Conservation (phyloP, 2,329 filamentous ascomycete genomes). For the Orbilia javanica region DNA sequence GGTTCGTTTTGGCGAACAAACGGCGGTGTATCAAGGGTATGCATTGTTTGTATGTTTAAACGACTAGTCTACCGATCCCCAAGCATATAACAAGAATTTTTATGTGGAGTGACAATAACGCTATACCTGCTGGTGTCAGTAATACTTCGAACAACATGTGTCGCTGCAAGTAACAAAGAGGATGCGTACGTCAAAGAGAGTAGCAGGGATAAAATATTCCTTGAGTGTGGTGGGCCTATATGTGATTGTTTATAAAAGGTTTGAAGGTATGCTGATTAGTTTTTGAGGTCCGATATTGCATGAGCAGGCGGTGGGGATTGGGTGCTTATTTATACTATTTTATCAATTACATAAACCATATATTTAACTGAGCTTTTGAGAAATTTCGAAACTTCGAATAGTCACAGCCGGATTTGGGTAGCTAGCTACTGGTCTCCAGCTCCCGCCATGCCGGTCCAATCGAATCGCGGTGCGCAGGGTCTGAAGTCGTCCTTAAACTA, state of each 20-base stretch:
- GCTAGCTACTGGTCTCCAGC: not conserved
- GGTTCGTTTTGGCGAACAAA: constrained; percentile 14
- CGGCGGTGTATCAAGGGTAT: not conserved
- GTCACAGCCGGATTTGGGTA: not conserved
- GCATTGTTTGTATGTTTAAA: constrained; percentile 12
- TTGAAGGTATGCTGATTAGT: constrained; percentile 1
- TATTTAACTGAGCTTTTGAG: too few relatives aligned
- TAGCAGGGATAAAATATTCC: not conserved
- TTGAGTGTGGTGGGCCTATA: too few relatives aligned
- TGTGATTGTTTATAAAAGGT: not conserved
- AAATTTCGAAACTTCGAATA: too few relatives aligned
- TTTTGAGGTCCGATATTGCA: constrained; percentile 1
- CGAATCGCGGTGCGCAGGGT: too few relatives aligned
- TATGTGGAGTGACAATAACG: not conserved
- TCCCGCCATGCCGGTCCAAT: not conserved
- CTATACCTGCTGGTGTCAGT: not conserved
- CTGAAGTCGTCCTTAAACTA: too few relatives aligned
- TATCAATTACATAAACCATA: not conserved
- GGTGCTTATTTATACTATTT: not conserved
- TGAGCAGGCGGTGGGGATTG: not conserved
- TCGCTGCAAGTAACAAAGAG: not conserved
- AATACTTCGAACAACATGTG: not conserved
- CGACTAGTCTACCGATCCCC: not conserved
- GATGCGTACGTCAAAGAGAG: not conserved
- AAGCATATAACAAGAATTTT: not conserved